Evolutionary conservation across 495 filamentous ascomycete species (phyloP).

Genomic region (Staphylotrichum longicolle): DNA sequence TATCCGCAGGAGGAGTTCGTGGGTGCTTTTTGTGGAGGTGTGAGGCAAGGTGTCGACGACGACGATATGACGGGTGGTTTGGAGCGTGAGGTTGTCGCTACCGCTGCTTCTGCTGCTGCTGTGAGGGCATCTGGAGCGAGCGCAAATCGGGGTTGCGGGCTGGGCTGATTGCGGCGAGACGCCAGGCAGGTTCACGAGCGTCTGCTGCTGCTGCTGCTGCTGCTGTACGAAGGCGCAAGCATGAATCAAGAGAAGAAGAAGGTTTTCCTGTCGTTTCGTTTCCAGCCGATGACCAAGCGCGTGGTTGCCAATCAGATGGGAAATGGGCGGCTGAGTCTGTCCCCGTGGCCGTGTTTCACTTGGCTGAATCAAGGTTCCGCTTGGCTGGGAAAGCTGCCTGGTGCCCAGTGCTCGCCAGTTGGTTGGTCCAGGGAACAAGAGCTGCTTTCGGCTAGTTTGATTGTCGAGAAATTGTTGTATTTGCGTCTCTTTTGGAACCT

Average conservation of each 20-base stretch:
- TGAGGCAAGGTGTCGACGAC: too few species aligned
- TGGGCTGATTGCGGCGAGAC: too few species aligned
- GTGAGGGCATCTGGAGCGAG: not conserved
- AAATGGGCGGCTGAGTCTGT: not conserved
- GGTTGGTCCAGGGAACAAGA: not conserved
- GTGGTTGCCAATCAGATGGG: slow-evolving; percentile 9
- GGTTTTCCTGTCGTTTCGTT: not conserved
- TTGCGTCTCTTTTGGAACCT: not conserved
- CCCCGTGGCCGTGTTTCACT: slow-evolving; percentile 14
- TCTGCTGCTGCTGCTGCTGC: not conserved
- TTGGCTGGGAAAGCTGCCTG: slow-evolving; percentile 6
- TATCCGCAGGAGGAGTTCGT: too few species aligned
- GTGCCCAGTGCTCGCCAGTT: not conserved
- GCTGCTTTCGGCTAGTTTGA: not conserved
- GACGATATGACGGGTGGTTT: not conserved
- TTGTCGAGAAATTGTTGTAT: not conserved
- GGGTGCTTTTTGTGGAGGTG: too few species aligned
- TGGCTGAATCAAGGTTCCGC: slow-evolving; percentile 6
- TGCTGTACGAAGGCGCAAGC: not conserved
- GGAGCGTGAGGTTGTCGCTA: not conserved
- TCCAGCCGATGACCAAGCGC: not conserved
- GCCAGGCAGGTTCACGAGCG: too few species aligned
- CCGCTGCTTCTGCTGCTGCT: not conserved
- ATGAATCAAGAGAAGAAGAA: slow-evolving; percentile 4
- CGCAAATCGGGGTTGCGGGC: too few species aligned